Evolutionary conservation across 306 rosid genomes (phyloP).

Genomic region (Begonia masoniana): DNA sequence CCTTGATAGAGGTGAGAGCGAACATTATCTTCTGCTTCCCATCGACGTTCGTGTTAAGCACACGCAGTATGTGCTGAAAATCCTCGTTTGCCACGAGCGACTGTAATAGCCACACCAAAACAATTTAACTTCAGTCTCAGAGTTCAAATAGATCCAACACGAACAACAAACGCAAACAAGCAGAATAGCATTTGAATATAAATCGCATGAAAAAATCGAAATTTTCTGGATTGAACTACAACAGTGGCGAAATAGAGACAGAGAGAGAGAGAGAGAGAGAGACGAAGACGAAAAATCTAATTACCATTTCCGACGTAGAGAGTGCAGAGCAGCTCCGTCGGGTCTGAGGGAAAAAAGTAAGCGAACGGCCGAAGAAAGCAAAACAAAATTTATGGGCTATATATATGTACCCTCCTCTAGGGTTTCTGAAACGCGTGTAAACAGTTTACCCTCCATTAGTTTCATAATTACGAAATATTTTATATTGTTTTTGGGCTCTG

Average conservation of each 20-base stretch:
- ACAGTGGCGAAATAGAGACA: neutral
- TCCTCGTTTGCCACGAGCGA: conserved; percentile 19
- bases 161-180: neutral
- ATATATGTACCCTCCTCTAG: neutral
- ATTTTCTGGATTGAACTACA: too few relatives aligned
- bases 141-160: neutral
- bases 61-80: conserved; percentile 15
- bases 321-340: neutral
- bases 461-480: too few relatives aligned
- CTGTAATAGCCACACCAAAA: neutral
- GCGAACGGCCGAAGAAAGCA: neutral
- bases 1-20: conserved; percentile 17
- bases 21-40: conserved; percentile 20
- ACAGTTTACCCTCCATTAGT: neutral
- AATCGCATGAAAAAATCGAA: neutral
- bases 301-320: neutral
- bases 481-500: neutral
- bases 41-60: conserved; percentile 13
- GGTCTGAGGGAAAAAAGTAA: neutral
- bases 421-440: neutral
- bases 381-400: neutral
- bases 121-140: neutral
- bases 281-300: neutral
- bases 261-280: neutral
- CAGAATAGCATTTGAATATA: neutral